phyloP scores from a whole-genome alignment of 163 green algal species.

The Trebouxiophyceae sp. region DNA sequence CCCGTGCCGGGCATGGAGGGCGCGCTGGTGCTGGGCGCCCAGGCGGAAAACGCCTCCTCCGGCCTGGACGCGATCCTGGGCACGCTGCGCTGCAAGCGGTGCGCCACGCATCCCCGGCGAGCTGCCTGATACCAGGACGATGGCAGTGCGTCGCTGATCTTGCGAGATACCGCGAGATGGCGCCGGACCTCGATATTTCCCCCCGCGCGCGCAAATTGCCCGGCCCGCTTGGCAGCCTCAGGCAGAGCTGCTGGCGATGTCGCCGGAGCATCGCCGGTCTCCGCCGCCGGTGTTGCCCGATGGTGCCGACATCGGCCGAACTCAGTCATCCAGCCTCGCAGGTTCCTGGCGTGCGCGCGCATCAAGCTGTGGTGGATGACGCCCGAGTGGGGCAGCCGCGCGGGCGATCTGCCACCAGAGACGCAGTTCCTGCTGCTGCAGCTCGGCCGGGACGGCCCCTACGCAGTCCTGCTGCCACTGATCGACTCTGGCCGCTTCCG shows the following conservation, averaged over 20 bases:
- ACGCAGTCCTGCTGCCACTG: constrained; percentile 70
- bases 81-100: not conserved
- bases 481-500: constrained; percentile 65
- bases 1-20: not conserved
- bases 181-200: too few species aligned
- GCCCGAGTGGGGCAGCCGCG: constrained; percentile 61
- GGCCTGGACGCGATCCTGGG: not conserved
- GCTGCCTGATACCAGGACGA: not conserved
- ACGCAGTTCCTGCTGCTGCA: constrained; percentile 62
- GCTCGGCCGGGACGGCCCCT: constrained; percentile 34
- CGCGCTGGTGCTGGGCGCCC: not conserved
- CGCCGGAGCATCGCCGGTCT: too few species aligned
- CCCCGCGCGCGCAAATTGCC: too few species aligned
- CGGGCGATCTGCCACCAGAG: constrained; percentile 44
- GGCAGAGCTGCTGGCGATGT: too few species aligned
- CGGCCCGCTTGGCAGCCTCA: too few species aligned
- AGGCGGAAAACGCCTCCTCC: not conserved
- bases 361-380: constrained; percentile 62
- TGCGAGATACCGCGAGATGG: too few species aligned
- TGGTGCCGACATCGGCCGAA: too few species aligned
- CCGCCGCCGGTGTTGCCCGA: too few species aligned
- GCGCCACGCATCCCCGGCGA: not conserved
- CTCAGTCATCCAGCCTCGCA: too few species aligned
- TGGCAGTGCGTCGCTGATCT: not conserved
- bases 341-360: constrained; percentile 7